Conservation (phyloP, 1,139 yeast genomes). For the Lodderomyces theae region DNA sequence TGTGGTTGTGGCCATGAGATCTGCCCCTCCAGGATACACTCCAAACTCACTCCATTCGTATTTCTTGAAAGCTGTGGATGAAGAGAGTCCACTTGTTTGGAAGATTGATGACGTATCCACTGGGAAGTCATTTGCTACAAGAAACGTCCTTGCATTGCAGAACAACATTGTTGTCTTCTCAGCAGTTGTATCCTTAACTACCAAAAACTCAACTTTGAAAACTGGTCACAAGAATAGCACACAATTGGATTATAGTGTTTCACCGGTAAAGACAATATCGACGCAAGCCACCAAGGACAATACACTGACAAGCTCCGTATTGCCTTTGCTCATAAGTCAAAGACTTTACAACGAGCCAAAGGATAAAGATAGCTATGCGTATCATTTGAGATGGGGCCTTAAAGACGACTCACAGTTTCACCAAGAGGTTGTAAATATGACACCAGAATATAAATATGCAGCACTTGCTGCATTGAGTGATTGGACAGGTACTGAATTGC, state of each 20-base stretch:
- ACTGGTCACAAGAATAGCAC: conserved; percentile 2
- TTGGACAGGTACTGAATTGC: conserved; percentile 40
- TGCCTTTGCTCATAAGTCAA: conserved; percentile 3
- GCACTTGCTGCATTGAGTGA: conserved; percentile 66
- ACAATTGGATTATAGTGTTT: not conserved
- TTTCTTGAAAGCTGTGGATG: conserved; percentile 41
- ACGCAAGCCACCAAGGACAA: not conserved
- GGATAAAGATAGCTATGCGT: conserved; percentile 18
- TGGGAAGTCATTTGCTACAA: conserved; percentile 34
- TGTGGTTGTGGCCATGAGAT: conserved; percentile 34
- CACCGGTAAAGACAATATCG: conserved; percentile 1
- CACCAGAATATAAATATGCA: conserved; percentile 43
- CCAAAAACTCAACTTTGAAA: conserved; percentile 22
- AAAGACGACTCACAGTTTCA: conserved; percentile 16
- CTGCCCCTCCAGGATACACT: conserved; percentile 30
- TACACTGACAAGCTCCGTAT: not conserved
- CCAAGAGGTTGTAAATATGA: conserved; percentile 13
- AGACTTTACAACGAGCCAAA: conserved; percentile 8
- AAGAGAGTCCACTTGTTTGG: conserved; percentile 26
- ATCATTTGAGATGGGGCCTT: conserved; percentile 42
- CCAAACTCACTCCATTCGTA: conserved; percentile 46
- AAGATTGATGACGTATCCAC: conserved; percentile 31
- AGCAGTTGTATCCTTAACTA: conserved; percentile 35
- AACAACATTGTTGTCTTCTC: conserved; percentile 29
- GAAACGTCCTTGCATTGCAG: conserved; percentile 32